These are phyloP conservation scores for Zygotorulaspora florentina DNA, from an alignment of 805 yeast genomes.

Conservation along the genomic window DNA sequence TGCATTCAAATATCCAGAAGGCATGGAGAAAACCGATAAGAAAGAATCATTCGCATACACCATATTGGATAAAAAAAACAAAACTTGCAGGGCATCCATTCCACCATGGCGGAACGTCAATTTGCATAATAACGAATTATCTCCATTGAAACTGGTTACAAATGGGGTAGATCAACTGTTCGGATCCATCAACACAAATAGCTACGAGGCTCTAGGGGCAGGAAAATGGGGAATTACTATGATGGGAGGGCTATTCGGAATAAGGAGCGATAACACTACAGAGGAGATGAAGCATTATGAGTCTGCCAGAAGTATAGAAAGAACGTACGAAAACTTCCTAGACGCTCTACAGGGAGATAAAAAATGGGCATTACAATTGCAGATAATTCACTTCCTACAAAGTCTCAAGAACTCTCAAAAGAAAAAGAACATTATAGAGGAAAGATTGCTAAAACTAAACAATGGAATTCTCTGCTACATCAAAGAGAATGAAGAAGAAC, in stretches of 20 bases:
- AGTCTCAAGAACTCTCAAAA: slow-evolving; percentile 19
- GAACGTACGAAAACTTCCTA: slow-evolving; percentile 20
- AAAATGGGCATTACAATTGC: slow-evolving; percentile 25
- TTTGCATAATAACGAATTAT: slow-evolving; percentile 4
- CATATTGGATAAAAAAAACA: slow-evolving; percentile 13
- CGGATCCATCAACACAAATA: neutral
- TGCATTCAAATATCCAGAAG: slow-evolving; percentile 4
- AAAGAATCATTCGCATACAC: slow-evolving; percentile 25
- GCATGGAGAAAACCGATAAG: neutral
- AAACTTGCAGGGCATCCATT: slow-evolving; percentile 22
- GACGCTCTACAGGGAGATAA: slow-evolving; percentile 21
- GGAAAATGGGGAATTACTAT: slow-evolving; percentile 17
- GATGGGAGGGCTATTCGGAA: slow-evolving; percentile 21
- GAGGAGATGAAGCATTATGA: neutral
- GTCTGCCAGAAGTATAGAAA: slow-evolving; percentile 1
- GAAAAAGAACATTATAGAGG: slow-evolving; percentile 19
- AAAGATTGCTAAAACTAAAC: slow-evolving; percentile 29
- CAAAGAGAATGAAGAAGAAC: slow-evolving; percentile 15
- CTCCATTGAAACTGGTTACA: slow-evolving; percentile 26
- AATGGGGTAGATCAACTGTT: slow-evolving; percentile 26
- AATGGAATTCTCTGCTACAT: slow-evolving; percentile 34
- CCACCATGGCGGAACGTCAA: slow-evolving; percentile 19
- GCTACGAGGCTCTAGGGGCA: neutral
- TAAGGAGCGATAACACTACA: neutral
- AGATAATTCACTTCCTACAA: slow-evolving; percentile 18